Evolutionary conservation across 768 basidiomycete genomes (phyloP).

Genomic region (Lactarius hatsudake): DNA sequence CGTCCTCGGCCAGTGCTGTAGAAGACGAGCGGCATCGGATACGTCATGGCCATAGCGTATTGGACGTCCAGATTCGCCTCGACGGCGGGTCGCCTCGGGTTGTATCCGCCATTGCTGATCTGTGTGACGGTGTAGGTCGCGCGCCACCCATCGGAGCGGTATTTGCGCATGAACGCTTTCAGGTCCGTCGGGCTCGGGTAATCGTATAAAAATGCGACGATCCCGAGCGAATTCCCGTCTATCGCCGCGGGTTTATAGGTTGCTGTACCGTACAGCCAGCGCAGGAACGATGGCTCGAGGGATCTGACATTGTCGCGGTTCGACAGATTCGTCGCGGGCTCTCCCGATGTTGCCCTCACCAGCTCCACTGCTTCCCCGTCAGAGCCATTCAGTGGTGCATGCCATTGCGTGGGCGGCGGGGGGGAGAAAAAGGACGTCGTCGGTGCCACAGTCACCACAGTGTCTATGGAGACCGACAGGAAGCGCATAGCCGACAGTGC

Average conservation of each 20-base stretch:
- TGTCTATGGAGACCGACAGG: neutral
- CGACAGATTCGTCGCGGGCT: neutral
- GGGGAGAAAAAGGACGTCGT: neutral
- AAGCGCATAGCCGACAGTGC: neutral
- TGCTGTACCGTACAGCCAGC: neutral
- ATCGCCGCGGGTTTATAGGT: neutral
- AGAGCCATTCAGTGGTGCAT: neutral
- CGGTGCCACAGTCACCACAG: neutral
- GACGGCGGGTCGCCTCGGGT: neutral
- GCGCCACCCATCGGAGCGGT: neutral
- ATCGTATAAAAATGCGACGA: neutral
- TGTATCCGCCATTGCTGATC: neutral
- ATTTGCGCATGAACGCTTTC: neutral
- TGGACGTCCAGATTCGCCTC: neutral
- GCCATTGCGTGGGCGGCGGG: too few relatives aligned
- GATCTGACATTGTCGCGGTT: neutral
- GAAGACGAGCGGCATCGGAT: neutral
- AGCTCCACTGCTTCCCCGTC: neutral
- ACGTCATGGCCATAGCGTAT: neutral
- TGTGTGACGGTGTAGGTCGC: too few relatives aligned
- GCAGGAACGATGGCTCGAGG: neutral
- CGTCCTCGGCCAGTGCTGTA: neutral
- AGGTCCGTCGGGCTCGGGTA: neutral
- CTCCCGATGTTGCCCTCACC: neutral
- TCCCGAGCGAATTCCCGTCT: neutral